Base-by-base conservation (phyloP, 257 asterid species). In the Marsdenia floribunda region DNA sequence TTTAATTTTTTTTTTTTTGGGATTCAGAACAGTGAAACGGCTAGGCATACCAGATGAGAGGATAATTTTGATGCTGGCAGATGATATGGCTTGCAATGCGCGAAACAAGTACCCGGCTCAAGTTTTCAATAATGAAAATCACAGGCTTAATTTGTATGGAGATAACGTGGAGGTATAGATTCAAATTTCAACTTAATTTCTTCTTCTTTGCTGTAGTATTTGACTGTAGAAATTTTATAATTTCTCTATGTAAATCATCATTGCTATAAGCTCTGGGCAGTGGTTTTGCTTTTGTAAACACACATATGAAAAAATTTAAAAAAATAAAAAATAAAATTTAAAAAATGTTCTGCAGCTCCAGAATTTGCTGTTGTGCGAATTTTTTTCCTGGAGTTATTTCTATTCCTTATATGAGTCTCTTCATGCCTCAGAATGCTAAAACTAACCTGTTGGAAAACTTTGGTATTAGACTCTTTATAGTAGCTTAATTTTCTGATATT, bases 11-110 rank as follows among this genome's bases (percentile, higher is more conserved):
- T 77, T 72, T 53, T 68, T 57, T 53, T 71, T 79, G 80, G 64
- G 50, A 73, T 77, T 70, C 82, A 95, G 99, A 82, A 95, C 97
- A n/a, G 99, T 95, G 71, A 95, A 95, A 81, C 87, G 97, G 58
- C 79, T 95, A 74, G 98, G 99, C 73, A 95, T 95, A 77, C 99
- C 98, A n/a, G 97, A 95, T 61, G 98, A 95, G 88, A 92, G 98
- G 83, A 95, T 92, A 73, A 92, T 95, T 76, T 88, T 95, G 57
- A 95, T 92, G 98, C 82, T 95, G 90, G 98, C 98, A 76, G 98
- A 95, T 84, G 99, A 95, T 83, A 95, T 95, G 98, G 99, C 97
- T 70, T 95, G 99, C 85, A 95, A 95, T 84, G 84, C 99, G 60
- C 90, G 96, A 76, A 95, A 95, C 80, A 95, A 90, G 86, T 95